Conservation (phyloP, 441 rosid species). For the Aleurites moluccanus region DNA sequence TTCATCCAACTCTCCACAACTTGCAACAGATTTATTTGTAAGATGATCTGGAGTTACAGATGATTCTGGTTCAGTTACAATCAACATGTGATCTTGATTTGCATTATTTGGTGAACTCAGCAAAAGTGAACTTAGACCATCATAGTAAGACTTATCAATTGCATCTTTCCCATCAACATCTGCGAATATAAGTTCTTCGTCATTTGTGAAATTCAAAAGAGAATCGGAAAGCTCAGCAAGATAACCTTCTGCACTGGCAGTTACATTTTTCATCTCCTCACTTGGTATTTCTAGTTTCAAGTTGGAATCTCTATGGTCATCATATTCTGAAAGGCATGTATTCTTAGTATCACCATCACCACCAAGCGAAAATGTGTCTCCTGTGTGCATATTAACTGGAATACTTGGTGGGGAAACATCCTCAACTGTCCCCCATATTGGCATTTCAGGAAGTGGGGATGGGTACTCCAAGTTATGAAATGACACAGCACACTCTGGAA, state of each 20-base stretch:
- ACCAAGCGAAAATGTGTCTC: slow-evolving; percentile 34
- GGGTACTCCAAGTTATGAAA: slow-evolving; percentile 43
- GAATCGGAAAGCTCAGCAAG: slow-evolving; percentile 64
- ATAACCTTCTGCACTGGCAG: slow-evolving; percentile 46
- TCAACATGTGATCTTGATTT: slow-evolving; percentile 36
- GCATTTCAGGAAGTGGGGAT: slow-evolving; percentile 47
- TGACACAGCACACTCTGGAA: slow-evolving; percentile 37
- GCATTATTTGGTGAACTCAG: slow-evolving; percentile 51
- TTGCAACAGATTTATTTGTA: slow-evolving; percentile 30
- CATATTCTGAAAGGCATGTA: slow-evolving; percentile 39
- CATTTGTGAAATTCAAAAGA: slow-evolving; percentile 47
- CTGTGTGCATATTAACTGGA: slow-evolving; percentile 31
- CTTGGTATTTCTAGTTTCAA: slow-evolving; percentile 36
- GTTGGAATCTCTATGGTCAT: slow-evolving; percentile 35
- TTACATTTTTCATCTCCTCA: slow-evolving; percentile 42
- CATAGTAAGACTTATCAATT: slow-evolving; percentile 63
- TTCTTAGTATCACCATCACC: slow-evolving; percentile 29
- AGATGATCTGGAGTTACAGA: slow-evolving; percentile 29
- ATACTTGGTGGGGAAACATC: slow-evolving; percentile 39
- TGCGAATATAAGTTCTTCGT: slow-evolving; percentile 53
- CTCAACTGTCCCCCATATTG: slow-evolving; percentile 47
- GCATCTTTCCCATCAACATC: slow-evolving; percentile 64
- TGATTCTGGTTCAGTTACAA: slow-evolving; percentile 36
- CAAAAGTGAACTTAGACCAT: slow-evolving; percentile 68
- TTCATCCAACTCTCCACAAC: slow-evolving; percentile 30